Percentiles rank a stretch among this genome's conserved stretches.
Evolutionary conservation across 306 rosid genomes (phyloP).

Genomic region (Vigna reflexopilosa): DNA sequence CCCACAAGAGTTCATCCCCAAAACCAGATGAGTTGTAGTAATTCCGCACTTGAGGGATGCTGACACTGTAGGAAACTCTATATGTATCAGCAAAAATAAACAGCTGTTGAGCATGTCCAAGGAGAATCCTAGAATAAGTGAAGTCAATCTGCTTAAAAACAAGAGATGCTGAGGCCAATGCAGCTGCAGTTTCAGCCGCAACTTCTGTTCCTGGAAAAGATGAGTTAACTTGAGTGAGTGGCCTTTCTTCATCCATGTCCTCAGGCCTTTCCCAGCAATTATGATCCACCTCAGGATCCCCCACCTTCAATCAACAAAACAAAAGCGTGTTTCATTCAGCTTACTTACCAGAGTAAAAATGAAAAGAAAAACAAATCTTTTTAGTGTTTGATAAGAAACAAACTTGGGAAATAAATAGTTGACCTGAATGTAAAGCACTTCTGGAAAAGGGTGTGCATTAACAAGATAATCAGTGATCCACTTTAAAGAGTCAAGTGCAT

Average conservation of each 20-base stretch:
- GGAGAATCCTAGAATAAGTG: constrained; percentile 61
- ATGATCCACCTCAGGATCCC: constrained; percentile 74
- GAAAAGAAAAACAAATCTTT: not conserved
- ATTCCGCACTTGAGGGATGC: constrained; percentile 67
- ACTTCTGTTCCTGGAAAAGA: constrained; percentile 82
- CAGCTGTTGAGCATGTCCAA: constrained; percentile 63
- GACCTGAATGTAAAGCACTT: constrained; percentile 76
- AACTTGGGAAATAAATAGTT: not conserved
- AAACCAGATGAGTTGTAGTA: constrained; percentile 80
- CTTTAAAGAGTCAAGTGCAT: constrained; percentile 57
- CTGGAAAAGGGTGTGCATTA: constrained; percentile 68
- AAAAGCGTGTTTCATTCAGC: not conserved
- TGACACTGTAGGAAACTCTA: constrained; percentile 67
- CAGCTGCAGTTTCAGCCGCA: constrained; percentile 82
- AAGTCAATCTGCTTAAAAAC: constrained; percentile 57
- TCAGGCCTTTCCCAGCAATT: constrained; percentile 84
- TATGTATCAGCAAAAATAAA: constrained; percentile 68
- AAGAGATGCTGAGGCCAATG: constrained; percentile 76
- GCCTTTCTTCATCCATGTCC: constrained; percentile 62
- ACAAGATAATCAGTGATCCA: constrained; percentile 80
- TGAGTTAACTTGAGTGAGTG: constrained; percentile 60
- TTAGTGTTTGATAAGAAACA: not conserved
- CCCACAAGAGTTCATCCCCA: constrained; percentile 87
- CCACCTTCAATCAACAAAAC: constrained; percentile 59
- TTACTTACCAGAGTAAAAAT: not conserved